Conservation (phyloP, 1,139 yeast genomes). For the Suhomyces ambrosiae region DNA sequence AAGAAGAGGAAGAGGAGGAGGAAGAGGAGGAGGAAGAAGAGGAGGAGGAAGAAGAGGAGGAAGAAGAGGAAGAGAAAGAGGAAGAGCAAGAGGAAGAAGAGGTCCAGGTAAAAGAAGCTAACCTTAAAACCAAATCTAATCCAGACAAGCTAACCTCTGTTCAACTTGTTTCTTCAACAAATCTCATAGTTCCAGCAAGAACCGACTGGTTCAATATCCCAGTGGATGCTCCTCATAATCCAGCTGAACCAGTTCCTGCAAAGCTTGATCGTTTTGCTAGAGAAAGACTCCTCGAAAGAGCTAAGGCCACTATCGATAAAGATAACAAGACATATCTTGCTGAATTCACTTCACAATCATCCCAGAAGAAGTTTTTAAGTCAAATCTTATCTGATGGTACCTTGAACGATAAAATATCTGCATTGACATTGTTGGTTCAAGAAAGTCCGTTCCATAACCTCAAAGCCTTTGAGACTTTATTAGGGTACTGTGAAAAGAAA, state of each 20-base stretch:
- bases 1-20: conserved; percentile 25
- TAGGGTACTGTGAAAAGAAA: conserved; percentile 83
- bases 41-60: conserved; percentile 23
- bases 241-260: conserved; percentile 24
- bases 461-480: conserved; percentile 77
- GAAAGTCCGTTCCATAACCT: conserved; percentile 93
- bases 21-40: conserved; percentile 21
- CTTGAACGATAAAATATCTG: conserved; percentile 90
- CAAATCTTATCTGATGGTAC: conserved; percentile 94
- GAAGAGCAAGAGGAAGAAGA: conserved; percentile 17
- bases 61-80: conserved; percentile 20
- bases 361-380: conserved; percentile 86
- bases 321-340: conserved; percentile 75
- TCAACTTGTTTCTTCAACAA: conserved; percentile 57
- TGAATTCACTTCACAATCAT: conserved; percentile 77
- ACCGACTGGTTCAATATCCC: conserved; percentile 70
- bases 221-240: neutral
- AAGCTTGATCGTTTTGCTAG: conserved; percentile 49
- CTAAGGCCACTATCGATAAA: conserved; percentile 61
- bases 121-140: conserved; percentile 18
- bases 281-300: conserved; percentile 65
- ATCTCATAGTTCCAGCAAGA: conserved; percentile 61
- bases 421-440: conserved; percentile 86
- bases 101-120: conserved; percentile 23
- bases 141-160: conserved; percentile 52